phyloP scores from a whole-genome alignment of 768 basidiomycete species.

The Lentinula boryana region DNA sequence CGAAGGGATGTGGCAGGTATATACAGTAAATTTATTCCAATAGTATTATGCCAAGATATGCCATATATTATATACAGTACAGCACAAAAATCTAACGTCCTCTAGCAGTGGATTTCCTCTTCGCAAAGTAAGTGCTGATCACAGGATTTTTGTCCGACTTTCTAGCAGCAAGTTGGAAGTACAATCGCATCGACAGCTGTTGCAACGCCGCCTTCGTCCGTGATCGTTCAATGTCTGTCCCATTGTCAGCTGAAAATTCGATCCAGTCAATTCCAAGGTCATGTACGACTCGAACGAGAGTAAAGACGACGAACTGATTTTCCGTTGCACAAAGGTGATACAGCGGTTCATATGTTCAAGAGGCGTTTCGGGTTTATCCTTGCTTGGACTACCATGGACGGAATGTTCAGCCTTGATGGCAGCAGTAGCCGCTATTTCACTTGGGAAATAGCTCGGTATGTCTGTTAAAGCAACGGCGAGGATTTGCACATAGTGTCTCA shows the following conservation, averaged over 20 bases:
- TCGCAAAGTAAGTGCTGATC: background rate
- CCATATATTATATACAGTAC: background rate
- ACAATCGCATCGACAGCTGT: constrained; percentile 53
- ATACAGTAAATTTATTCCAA: background rate
- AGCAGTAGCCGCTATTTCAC: constrained; percentile 30
- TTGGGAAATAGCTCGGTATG: constrained; percentile 47
- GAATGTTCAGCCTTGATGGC: background rate
- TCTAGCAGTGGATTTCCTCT: background rate
- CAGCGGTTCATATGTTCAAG: constrained; percentile 42
- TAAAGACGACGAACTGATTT: constrained; percentile 45
- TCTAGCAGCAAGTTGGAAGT: constrained; percentile 46
- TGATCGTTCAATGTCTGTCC: constrained; percentile 72
- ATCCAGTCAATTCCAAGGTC: background rate
- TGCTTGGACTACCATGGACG: constrained; percentile 18
- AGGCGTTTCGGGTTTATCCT: constrained; percentile 19
- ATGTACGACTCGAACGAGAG: background rate
- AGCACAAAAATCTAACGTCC: background rate
- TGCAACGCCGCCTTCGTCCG: constrained; percentile 66
- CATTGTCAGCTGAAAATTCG: constrained; percentile 28
- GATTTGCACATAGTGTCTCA: constrained; percentile 49
- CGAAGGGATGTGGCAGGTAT: background rate
- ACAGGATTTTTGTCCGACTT: background rate
- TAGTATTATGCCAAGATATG: no score
- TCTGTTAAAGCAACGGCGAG: constrained; percentile 56
- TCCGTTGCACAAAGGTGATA: constrained; percentile 50